Base-by-base conservation (phyloP, 2,329 filamentous ascomycete genomes). In the Taxawa tesnikishii region DNA sequence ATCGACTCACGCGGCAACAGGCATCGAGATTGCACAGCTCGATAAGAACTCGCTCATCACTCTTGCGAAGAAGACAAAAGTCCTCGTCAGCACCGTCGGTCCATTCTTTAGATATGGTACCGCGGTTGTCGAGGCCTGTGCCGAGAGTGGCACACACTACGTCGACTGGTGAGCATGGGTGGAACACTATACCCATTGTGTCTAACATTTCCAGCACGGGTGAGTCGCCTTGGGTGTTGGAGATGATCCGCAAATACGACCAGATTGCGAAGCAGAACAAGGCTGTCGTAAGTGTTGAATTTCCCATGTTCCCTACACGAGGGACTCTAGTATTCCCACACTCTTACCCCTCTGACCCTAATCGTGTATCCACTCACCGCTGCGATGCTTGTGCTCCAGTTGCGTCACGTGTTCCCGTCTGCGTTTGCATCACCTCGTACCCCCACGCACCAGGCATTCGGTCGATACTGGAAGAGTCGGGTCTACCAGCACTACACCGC, bases 81-180 rank as follows among this genome's bases (percentile, higher is more conserved):
- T 78, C 12, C 45, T 79, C 15, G 65, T 79, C 48, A 75, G 70
- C 29, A 71, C 68, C 9, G 62, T 79, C 16, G 75, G 75, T 2
- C 74, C 74, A 1, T 81, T 74, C 49, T 65, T 72, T 56, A 55
- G 68, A 33, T 75, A 77, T 50, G 75, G 75, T n/a, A 68, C 68
- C 18, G 68, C 69, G 1, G 70, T 78, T 4, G 63, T 81, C 6
- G 69, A 74, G 43, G 75, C 75, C 5, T 80, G 75, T 46, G 74
- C 71, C 3, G 60, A 66, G 32, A 68, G 65, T 41, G 75, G 76
- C 5, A 80, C 76, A 4, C 75, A 80, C 49, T 80, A 80, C 45
- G 53, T 80, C 33, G 76, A 80, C 49, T 69, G 67, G 59, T 66
- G 45, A 45, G 58, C 34, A 26, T 3, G 12, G 4, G 7, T 13